phyloP scores from a whole-genome alignment of 768 basidiomycete species.

The Mycena leptocephala region DNA sequence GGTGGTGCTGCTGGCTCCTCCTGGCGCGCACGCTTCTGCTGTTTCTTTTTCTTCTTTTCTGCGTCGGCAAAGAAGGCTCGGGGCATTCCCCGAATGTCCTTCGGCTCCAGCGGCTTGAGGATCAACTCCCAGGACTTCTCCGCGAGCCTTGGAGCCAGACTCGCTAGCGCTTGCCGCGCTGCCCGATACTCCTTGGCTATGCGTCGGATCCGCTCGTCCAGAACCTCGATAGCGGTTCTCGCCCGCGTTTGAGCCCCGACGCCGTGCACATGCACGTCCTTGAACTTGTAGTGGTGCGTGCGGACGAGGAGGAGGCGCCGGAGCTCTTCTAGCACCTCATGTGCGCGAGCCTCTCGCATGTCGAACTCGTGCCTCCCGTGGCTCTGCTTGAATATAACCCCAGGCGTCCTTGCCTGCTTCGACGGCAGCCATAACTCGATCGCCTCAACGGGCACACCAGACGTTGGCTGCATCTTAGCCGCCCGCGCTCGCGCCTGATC shows the following conservation, averaged over 20 bases:
- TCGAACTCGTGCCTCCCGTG: slow-evolving; percentile 39
- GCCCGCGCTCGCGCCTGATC: not conserved
- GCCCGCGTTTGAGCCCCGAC: slow-evolving; percentile 43
- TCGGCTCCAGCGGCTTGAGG: slow-evolving; percentile 16
- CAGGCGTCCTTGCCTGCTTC: slow-evolving; percentile 17
- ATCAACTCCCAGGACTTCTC: slow-evolving; percentile 31
- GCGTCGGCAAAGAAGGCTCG: not conserved
- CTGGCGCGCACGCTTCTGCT: not conserved
- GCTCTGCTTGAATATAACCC: not conserved
- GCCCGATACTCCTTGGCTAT: slow-evolving; percentile 34
- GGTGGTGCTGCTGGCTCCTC: not conserved
- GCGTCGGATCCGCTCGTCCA: slow-evolving; percentile 35
- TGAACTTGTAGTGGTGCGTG: slow-evolving; percentile 38
- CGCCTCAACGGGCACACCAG: not conserved
- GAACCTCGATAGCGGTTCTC: slow-evolving; percentile 22
- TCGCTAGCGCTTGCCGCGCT: slow-evolving; percentile 30
- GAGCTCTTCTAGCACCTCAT: slow-evolving; percentile 41
- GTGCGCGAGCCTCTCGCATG: slow-evolving; percentile 40
- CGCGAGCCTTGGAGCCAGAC: not conserved
- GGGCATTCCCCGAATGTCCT: slow-evolving; percentile 39
- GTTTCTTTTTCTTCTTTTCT: not conserved
- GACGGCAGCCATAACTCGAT: slow-evolving; percentile 44
- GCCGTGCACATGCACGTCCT: slow-evolving; percentile 38
- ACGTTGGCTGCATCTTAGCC: not conserved
- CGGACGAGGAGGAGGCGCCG: slow-evolving; percentile 39